These are phyloP conservation scores for Termitomyces sp. DNA, from an alignment of 768 basidiomycete genomes.

Conservation along the genomic window DNA sequence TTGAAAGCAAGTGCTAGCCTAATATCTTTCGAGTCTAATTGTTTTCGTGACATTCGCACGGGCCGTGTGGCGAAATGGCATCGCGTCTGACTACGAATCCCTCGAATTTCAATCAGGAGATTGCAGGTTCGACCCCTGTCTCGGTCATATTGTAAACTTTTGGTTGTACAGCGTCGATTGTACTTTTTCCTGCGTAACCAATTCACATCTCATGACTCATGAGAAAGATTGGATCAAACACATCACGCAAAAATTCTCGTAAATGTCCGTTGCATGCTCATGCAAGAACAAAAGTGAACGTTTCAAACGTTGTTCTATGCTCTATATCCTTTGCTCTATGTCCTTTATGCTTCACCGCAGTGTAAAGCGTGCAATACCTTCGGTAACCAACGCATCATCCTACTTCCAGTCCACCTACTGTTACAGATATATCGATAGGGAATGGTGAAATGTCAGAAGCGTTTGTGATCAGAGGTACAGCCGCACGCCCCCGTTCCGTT, in stretches of 20 bases:
- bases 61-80: slow-evolving; percentile 73
- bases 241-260: too few relatives aligned
- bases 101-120: slow-evolving; percentile 48
- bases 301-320: not conserved
- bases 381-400: slow-evolving; percentile 12
- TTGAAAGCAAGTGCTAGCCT: too few relatives aligned
- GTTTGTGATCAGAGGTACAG: slow-evolving; percentile 78
- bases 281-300: too few relatives aligned
- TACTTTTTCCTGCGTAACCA: not conserved
- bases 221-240: not conserved
- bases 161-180: not conserved
- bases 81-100: slow-evolving; percentile 85
- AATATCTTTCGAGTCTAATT: too few relatives aligned
- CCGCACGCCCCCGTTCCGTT: slow-evolving; percentile 67
- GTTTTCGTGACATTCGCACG: too few relatives aligned
- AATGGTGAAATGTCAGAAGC: slow-evolving; percentile 75
- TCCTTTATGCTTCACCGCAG: not conserved
- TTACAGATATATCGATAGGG: slow-evolving; percentile 65
- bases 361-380: too few relatives aligned
- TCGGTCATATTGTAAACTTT: slow-evolving; percentile 6
- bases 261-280: not conserved
- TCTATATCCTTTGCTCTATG: not conserved
- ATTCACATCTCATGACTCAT: not conserved
- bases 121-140: slow-evolving; percentile 76
- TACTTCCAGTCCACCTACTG: slow-evolving; percentile 61